A percentile compares a stretch with the other conserved stretches of the same genome.
phyloP scores from a whole-genome alignment of 2,329 filamentous ascomycete genomes.

The Gliomastix tumulicola region DNA sequence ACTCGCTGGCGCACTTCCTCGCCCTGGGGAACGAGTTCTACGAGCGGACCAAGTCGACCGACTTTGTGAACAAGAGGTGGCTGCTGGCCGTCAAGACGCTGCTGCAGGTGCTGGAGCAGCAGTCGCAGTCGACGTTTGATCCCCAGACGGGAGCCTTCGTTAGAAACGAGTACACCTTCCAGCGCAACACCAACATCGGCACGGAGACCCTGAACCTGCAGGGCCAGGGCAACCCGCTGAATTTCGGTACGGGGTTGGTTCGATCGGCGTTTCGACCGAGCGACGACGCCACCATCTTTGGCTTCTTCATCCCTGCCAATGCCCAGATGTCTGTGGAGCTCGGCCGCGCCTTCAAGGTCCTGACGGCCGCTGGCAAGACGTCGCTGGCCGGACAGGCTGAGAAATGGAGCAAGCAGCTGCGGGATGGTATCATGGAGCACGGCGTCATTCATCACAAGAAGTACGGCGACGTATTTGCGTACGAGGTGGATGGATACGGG shows the following conservation, averaged over 20 bases:
- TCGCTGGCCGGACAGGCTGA: constrained; percentile 48
- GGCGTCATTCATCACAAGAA: constrained; percentile 70
- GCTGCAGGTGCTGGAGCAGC: constrained; percentile 66
- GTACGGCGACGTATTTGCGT: constrained; percentile 76
- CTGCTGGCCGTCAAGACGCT: constrained; percentile 69
- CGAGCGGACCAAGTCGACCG: constrained; percentile 67
- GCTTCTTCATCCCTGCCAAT: constrained; percentile 92
- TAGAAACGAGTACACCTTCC: constrained; percentile 81
- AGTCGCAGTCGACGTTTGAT: constrained; percentile 77
- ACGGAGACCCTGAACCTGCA: constrained; percentile 83
- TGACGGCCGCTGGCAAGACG: constrained; percentile 53
- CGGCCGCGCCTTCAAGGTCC: constrained; percentile 61
- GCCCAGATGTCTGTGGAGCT: constrained; percentile 94
- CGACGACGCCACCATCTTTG: constrained; percentile 89
- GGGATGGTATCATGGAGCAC: constrained; percentile 75
- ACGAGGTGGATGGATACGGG: constrained; percentile 82
- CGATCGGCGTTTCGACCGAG: constrained; percentile 91
- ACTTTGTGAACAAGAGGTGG: constrained; percentile 76
- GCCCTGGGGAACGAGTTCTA: constrained; percentile 81
- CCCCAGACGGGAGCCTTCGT: constrained; percentile 54
- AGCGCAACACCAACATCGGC: constrained; percentile 68
- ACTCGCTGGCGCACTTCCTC: constrained; percentile 89
- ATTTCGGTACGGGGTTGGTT: constrained; percentile 74
- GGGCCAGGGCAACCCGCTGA: constrained; percentile 88
- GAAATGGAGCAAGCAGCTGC: constrained; percentile 54